Evolutionary conservation across 306 rosid genomes (phyloP).

Genomic region (Canavalia ensiformis): DNA sequence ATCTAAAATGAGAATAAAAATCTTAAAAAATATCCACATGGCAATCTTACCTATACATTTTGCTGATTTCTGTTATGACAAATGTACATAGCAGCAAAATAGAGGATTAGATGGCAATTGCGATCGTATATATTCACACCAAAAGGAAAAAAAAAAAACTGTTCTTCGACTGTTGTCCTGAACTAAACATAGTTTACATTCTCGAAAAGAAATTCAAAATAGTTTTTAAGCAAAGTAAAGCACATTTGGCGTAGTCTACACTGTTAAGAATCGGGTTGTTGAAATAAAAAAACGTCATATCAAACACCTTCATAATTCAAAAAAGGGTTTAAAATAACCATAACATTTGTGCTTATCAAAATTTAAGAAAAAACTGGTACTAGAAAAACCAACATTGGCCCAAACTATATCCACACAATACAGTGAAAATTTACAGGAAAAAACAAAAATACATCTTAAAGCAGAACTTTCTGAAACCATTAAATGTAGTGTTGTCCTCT

Average conservation of each 20-base stretch:
- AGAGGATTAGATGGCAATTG: not conserved
- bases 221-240: not conserved
- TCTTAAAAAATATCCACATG: not conserved
- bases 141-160: not conserved
- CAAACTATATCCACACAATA: constrained; percentile 43
- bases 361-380: constrained; percentile 22
- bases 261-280: not conserved
- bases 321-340: not conserved
- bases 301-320: not conserved
- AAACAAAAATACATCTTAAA: constrained; percentile 5
- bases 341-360: constrained; percentile 13
- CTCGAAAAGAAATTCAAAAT: not conserved
- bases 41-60: not conserved
- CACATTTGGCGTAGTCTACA: not conserved
- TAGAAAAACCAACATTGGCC: constrained; percentile 10
- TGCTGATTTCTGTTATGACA: not conserved
- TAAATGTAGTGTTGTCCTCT: constrained; percentile 28
- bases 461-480: constrained; percentile 48
- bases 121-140: not conserved
- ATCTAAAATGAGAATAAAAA: no score
- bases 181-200: not conserved
- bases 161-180: not conserved
- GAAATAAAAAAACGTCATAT: not conserved
- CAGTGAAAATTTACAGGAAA: constrained; percentile 46
- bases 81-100: not conserved